Conservation (phyloP, 1,284 basidiomycete species). For the Fistulina hepatica region DNA sequence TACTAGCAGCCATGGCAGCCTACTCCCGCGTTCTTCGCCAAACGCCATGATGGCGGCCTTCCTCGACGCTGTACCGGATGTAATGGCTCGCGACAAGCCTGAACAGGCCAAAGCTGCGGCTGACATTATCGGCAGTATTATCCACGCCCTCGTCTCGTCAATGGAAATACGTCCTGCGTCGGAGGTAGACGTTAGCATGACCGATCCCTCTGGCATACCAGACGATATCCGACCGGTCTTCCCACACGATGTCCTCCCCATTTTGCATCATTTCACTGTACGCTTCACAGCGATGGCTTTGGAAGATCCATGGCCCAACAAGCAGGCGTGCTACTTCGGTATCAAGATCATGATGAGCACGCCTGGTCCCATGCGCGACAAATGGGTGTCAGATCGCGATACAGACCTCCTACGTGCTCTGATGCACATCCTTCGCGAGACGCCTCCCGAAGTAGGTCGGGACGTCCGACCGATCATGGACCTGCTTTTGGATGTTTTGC, state of each 20-base stretch:
- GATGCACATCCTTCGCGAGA: conserved; percentile 91
- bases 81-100: conserved; percentile 53
- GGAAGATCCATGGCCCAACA: conserved; percentile 80
- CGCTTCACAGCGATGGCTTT: conserved; percentile 79
- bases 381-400: conserved; percentile 84
- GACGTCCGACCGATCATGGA: conserved; percentile 76
- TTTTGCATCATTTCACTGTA: conserved; percentile 69
- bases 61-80: conserved; percentile 67
- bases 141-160: conserved; percentile 67
- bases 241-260: conserved; percentile 42
- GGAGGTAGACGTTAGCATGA: conserved; percentile 35
- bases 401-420: conserved; percentile 88
- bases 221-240: no score
- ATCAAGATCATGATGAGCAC: conserved; percentile 70
- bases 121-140: conserved; percentile 47
- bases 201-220: conserved; percentile 21
- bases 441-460: conserved; percentile 82
- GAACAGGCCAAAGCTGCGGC: conserved; percentile 52
- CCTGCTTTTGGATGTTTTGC: conserved; percentile 70
- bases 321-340: conserved; percentile 79
- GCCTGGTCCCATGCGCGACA: conserved; percentile 60
- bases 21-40: conserved; percentile 44
- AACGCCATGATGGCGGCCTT: conserved; percentile 58
- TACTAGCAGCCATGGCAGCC: no score
- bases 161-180: no score